phyloP scores from a whole-genome alignment of 2,329 filamentous ascomycete genomes.

The Fusarium brachygibbosum region DNA sequence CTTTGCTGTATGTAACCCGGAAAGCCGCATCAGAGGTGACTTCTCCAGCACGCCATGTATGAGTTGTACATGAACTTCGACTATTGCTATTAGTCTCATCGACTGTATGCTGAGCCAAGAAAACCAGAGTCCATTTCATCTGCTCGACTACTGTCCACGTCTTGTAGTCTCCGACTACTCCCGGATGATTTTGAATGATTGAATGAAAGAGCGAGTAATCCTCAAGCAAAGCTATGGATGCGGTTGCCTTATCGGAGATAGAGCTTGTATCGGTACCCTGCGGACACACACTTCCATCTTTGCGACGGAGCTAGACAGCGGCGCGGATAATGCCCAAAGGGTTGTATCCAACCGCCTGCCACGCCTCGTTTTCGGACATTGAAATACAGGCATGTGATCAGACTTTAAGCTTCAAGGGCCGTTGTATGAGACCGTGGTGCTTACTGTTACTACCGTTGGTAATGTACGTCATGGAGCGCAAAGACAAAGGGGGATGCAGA shows the following conservation, averaged over 20 bases:
- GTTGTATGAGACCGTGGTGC: not conserved
- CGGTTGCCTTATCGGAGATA: constrained; percentile 1
- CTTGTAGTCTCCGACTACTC: not conserved
- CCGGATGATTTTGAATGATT: not conserved
- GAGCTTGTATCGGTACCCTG: not conserved
- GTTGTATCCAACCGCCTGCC: not conserved
- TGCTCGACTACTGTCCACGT: not conserved
- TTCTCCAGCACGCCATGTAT: not conserved
- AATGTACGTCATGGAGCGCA: not conserved
- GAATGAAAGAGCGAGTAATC: not conserved
- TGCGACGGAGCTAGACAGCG: not conserved
- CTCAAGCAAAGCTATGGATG: not conserved
- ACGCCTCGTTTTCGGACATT: not conserved
- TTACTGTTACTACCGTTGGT: not conserved
- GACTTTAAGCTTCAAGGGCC: not conserved
- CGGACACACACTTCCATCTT: constrained; percentile 7
- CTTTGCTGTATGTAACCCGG: not conserved
- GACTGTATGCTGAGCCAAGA: not conserved
- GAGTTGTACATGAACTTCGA: not conserved
- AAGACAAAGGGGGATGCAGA: not conserved
- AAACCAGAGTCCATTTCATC: not conserved
- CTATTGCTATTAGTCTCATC: not conserved
- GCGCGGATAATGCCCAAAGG: not conserved
- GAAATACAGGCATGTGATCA: not conserved
- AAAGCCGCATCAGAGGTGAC: not conserved